Evolutionary conservation across 805 yeast genomes (phyloP), one percentile per base, ranked within the genome.

Genomic region (Debaryomyces maramus): DNA sequence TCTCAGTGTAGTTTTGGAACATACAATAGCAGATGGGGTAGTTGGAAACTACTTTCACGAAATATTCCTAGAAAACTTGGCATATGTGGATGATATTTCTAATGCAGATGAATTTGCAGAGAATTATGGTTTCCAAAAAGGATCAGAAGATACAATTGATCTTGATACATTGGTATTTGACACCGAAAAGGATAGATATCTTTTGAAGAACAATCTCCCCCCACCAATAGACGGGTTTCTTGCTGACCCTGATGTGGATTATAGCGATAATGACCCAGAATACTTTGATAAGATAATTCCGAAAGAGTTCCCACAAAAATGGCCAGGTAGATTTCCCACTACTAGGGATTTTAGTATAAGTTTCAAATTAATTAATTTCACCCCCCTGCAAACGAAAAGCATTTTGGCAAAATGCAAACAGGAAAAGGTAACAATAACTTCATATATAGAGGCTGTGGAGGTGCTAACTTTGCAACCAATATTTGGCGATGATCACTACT

Each of bases 11-110:
- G 51, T 53, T 0, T 57, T 63, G 17, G 74, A 68, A 36, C 74
- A 68, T 45, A 59, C 71, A 5, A 52, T 65, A 10, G 60, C 60
- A n/a, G 73, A 68, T 43, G 73, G 73, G 1, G 48, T 66, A 5
- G 67, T 58, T 7, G 72, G 62, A 0, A 51, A 48, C 21, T 48
- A 49, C 33, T 61, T 67, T 47, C 72, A 67, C 37, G 67, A 67
- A 44, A 50, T 58, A 4, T 53, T 67, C 16, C 45, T 66, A 27
- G 56, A 60, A 13, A 57, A 55, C 32, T 43, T 65, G 36, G 56
- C 56, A 3, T 49, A 18, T 24, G 49, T 53, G 14, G 53, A 45
- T 6, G 28, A 39, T 5, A 17, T 27, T 4, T 39, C 27, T 3
- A 43, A 49, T 28, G 13, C 14, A 3, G 36, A 17, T 5, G 44